Evolutionary conservation across 2,329 filamentous ascomycete genomes (phyloP).

Genomic region (Nigrospora osmanthi): DNA sequence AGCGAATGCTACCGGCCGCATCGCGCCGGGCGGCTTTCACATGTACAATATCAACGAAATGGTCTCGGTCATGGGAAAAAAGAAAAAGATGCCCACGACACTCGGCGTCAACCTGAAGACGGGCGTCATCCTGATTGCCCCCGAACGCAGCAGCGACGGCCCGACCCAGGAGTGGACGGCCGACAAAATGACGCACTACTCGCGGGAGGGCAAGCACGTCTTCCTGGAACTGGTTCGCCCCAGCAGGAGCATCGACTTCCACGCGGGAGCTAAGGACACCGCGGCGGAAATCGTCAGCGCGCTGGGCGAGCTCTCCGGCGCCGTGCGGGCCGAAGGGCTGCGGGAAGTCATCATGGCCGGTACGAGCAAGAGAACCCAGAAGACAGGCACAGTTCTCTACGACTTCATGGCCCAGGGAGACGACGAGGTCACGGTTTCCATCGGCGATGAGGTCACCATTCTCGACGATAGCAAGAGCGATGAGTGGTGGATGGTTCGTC

Average conservation of each 20-base stretch:
- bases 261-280: conserved; percentile 94
- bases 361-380: conserved; percentile 57
- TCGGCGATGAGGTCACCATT: conserved; percentile 85
- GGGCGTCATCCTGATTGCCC: conserved; percentile 82
- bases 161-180: conserved; percentile 88
- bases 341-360: conserved; percentile 81
- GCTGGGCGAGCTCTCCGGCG: conserved; percentile 83
- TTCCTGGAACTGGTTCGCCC: conserved; percentile 89
- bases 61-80: conserved; percentile 92
- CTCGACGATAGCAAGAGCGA: conserved; percentile 88
- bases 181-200: conserved; percentile 94
- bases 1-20: conserved; percentile 34
- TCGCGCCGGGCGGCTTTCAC: conserved; percentile 75
- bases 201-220: conserved; percentile 94
- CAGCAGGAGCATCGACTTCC: conserved; percentile 92
- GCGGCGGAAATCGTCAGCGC: conserved; percentile 86
- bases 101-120: conserved; percentile 87
- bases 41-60: conserved; percentile 97
- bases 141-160: conserved; percentile 75
- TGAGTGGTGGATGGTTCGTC: conserved; percentile 96
- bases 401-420: conserved; percentile 96
- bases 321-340: conserved; percentile 73
- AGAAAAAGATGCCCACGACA: conserved; percentile 97
- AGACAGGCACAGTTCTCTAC: conserved; percentile 81
- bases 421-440: conserved; percentile 87